phyloP scores from a whole-genome alignment of 257 asterid species.

The Cruciata laevipes region DNA sequence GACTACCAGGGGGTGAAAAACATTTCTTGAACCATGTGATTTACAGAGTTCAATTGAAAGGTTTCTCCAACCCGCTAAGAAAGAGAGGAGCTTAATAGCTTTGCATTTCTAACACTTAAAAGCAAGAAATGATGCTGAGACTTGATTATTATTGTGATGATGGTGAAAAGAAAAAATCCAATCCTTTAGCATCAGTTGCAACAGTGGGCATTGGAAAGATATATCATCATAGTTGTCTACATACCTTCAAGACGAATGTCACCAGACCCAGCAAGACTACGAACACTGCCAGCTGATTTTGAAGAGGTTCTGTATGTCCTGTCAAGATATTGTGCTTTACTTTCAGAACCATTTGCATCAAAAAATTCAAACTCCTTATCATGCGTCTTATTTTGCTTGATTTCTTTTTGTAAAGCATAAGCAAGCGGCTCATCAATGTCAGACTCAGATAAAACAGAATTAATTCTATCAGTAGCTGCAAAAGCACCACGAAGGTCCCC shows the following conservation, averaged over 20 bases:
- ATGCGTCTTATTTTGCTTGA: constrained; percentile 40
- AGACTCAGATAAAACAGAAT: constrained; percentile 68
- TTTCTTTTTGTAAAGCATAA: constrained; percentile 64
- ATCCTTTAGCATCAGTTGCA: not conserved
- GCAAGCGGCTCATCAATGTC: constrained; percentile 86
- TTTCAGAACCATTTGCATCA: constrained; percentile 38
- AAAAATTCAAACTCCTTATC: constrained; percentile 54
- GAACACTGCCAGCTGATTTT: constrained; percentile 52
- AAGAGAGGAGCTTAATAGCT: not conserved
- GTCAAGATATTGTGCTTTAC: constrained; percentile 25
- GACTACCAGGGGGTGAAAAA: not conserved
- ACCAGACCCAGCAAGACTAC: constrained; percentile 62
- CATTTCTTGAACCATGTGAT: not conserved
- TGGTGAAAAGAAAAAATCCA: not conserved
- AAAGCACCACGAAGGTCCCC: constrained; percentile 98
- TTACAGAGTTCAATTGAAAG: not conserved
- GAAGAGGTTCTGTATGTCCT: constrained; percentile 63
- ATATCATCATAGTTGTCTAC: constrained; percentile 3
- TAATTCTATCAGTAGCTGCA: constrained; percentile 87
- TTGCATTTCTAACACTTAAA: not conserved
- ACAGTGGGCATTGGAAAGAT: constrained; percentile 4
- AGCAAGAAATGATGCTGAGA: not conserved
- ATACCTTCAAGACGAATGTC: constrained; percentile 89
- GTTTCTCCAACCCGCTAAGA: not conserved
- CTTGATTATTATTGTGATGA: not conserved